Base-by-base conservation (phyloP, 108 stramenopile genomes). In the Skeletonema tropicum region DNA sequence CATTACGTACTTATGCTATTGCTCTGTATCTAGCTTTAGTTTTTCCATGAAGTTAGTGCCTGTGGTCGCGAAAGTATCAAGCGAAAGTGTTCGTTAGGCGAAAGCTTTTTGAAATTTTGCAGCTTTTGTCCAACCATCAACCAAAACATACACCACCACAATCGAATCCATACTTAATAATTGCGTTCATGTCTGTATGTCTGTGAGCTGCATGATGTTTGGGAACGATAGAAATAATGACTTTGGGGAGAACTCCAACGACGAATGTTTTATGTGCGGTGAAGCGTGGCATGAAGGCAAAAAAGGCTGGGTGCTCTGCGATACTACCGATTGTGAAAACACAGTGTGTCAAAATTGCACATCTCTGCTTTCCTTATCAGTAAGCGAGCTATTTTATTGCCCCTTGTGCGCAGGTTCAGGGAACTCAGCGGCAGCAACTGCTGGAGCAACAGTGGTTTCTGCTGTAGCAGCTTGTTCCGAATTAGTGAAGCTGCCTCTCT, bases 361-460 rank as follows among this genome's bases (percentile, higher is more conserved):
- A 1, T 14, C 60, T 7, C 2, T 63, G 0, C 70, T 71, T 2
- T 63, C 48, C 14, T 58, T 75, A 8, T 52, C 48, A 15, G 76
- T 77, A 10, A 59, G 59, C 38, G 70, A 77, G 3, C 45, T 77
- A 21, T 77, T 77, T 38, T 77, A 77, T 46, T 77, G 76, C 41
- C 76, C 76, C 15, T 17, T n/a, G 10, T 77, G 76, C 30, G 65
- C 65, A 39, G 75, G 75, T 25, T 38, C 57, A 10, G 68, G 68
- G 49, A n/a, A 45, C 32, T 70, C 59, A 11, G 75, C 75, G 9
- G 75, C 75, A 8, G 75, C 75, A 32, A 48, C 60, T 23, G 75
- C 42, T 17, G 75, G 75, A 25, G 75, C 69, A 31, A 33, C 60
- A 3, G 23, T 76, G 0, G 69, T 70, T 14, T 46, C 75, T 2